These are phyloP conservation scores for Rhodotorula graminis DNA, from an alignment of 768 basidiomycete species.

Conservation along the genomic window DNA sequence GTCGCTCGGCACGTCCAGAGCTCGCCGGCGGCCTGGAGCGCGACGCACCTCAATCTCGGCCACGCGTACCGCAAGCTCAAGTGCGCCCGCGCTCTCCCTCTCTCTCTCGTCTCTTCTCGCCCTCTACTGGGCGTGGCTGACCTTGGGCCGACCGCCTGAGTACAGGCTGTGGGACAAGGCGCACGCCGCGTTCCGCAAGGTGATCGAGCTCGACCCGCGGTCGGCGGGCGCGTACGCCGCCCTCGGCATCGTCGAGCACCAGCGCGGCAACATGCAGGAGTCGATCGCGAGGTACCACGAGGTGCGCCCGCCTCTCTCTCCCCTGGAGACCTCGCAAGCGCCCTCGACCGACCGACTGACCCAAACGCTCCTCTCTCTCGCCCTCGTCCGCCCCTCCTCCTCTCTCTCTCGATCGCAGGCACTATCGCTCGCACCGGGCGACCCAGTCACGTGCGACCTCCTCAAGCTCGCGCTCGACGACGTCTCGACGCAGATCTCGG, in stretches of 20 bases:
- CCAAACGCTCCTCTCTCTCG: not conserved
- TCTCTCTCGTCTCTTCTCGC: not conserved
- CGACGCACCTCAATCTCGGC: constrained; percentile 86
- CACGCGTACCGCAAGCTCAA: constrained; percentile 68
- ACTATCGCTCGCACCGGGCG: constrained; percentile 23
- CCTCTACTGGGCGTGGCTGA: too few relatives aligned
- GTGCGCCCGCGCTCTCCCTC: constrained; percentile 21
- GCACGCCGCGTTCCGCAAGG: constrained; percentile 65
- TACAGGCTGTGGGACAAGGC: constrained; percentile 60
- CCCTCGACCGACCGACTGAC: too few relatives aligned
- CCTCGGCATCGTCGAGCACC: constrained; percentile 81
- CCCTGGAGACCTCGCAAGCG: too few relatives aligned
- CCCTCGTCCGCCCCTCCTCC: not conserved
- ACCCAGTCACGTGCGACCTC: constrained; percentile 29
- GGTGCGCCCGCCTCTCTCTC: constrained; percentile 51
- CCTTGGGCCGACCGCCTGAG: constrained; percentile 47
- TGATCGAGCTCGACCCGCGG: constrained; percentile 80
- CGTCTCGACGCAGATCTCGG: constrained; percentile 1
- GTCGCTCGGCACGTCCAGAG: constrained; percentile 78
- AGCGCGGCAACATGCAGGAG: constrained; percentile 64
- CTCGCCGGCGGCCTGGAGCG: constrained; percentile 77
- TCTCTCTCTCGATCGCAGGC: too few relatives aligned
- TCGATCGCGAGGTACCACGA: constrained; percentile 91
- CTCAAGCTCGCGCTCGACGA: constrained; percentile 30
- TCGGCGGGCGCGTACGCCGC: constrained; percentile 75